Evolutionary conservation across 257 asterid genomes (phyloP).

Genomic region (Salvia hispanica): DNA sequence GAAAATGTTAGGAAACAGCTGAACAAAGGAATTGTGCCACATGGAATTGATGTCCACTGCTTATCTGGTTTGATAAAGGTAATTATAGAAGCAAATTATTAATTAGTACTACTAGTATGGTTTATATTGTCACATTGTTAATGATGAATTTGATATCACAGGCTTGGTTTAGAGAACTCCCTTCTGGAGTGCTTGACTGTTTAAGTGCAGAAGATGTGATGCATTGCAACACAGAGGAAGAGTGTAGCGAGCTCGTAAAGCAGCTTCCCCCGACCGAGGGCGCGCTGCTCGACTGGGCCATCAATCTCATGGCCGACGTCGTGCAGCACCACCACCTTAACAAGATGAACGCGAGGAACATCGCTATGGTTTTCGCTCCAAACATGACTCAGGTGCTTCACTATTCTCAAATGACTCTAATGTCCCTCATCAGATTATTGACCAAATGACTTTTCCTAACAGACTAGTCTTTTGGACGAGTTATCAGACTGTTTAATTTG

Average conservation of each 20-base stretch:
- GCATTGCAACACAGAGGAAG: conserved; percentile 88
- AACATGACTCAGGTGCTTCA: conserved; percentile 77
- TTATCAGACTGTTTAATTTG: too few relatives aligned
- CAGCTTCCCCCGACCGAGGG: conserved; percentile 68
- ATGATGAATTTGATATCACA: conserved; percentile 5
- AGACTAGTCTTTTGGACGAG: too few relatives aligned
- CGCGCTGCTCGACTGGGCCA: conserved; percentile 76
- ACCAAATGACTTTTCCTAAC: too few relatives aligned
- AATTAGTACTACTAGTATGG: too few relatives aligned
- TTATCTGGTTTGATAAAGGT: conserved; percentile 94
- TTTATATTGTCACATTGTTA: too few relatives aligned
- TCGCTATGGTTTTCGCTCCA: conserved; percentile 94
- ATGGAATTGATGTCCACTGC: conserved; percentile 81
- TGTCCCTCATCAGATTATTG: too few relatives aligned
- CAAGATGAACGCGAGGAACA: conserved; percentile 87
- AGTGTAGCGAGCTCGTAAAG: conserved; percentile 55
- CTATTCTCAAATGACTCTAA: too few relatives aligned
- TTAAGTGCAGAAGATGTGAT: conserved; percentile 74
- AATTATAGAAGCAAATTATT: too few relatives aligned
- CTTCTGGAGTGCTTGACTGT: conserved; percentile 73
- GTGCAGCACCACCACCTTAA: conserved; percentile 57
- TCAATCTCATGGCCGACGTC: conserved; percentile 81
- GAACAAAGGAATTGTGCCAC: conserved; percentile 66
- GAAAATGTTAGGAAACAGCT: conserved; percentile 64
- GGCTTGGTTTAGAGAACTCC: conserved; percentile 97